Percentiles rank a stretch among this genome's conserved stretches.
phyloP scores from a whole-genome alignment of 148 eudicot species.

The Rhododendron ovatum region DNA sequence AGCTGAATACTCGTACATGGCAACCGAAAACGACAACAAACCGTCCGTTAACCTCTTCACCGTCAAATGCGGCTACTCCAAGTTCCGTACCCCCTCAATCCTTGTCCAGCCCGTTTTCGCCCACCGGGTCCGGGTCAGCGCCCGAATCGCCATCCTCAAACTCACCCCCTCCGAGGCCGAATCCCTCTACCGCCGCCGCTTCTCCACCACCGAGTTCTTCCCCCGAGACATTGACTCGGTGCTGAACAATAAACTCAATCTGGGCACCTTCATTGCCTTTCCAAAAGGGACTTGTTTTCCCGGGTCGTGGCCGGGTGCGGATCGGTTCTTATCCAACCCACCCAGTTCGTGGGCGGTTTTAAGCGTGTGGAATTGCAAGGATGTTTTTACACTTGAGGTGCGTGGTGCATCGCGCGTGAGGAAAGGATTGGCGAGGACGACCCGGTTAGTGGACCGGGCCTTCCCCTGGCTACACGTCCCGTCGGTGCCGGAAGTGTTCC shows the following conservation, averaged over 20 bases:
- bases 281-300: constrained; percentile 28
- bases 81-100: constrained; percentile 84
- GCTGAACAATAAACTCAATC: constrained; percentile 45
- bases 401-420: constrained; percentile 74
- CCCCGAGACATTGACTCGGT: constrained; percentile 81
- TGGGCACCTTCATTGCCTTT: constrained; percentile 76
- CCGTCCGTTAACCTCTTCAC: constrained; percentile 76
- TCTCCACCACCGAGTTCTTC: constrained; percentile 83
- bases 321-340: constrained; percentile 33
- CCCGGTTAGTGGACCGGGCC: constrained; percentile 66
- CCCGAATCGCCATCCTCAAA: constrained; percentile 34
- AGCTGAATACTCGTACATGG: constrained; percentile 78
- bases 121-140: constrained; percentile 42
- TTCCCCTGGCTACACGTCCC: constrained; percentile 72
- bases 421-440: constrained; percentile 42
- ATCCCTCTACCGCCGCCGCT: constrained; percentile 61
- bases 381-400: constrained; percentile 68
- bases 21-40: constrained; percentile 75
- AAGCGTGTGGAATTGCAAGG: constrained; percentile 81
- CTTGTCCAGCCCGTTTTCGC: constrained; percentile 88
- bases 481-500: constrained; percentile 70
- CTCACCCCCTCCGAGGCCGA: constrained; percentile 66
- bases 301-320: constrained; percentile 36
- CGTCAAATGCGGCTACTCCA: constrained; percentile 70
- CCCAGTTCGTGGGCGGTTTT: constrained; percentile 85